Evolutionary conservation across 192 early-diverging fungal species (phyloP), one percentile per base, ranked within the genome.

Genomic region (Jimgerdemannia lactiflua): DNA sequence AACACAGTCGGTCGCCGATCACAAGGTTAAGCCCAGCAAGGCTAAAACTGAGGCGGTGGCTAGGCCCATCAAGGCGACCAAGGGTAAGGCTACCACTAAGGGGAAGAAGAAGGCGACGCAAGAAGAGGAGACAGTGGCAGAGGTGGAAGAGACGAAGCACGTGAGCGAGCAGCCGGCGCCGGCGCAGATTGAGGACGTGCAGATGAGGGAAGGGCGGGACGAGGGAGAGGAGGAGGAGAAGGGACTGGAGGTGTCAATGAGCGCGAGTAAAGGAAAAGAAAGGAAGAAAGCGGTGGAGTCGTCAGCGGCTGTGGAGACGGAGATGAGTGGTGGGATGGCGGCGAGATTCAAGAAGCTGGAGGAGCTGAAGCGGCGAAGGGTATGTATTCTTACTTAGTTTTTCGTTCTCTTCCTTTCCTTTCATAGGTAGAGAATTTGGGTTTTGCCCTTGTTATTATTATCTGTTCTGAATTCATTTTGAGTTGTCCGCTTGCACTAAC

Each of bases 321-420:
- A 4, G 19, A 41, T n/a, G 8, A 17, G n/a, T 4, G 67, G 67
- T n/a, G 40, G 20, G 40, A 74, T 86, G 74, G 75, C 75, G 43
- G 86, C 71, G 17, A 83, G 84, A 17, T 73, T 88, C 59, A 79
- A 80, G 70, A 87, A 87, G 39, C 54, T 87, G 11, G 76, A 87
- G 68, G 71, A 70, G 63, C 74, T 87, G 29, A 86, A 87, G 73
- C 73, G 78, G 74, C 82, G 82, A 75, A 71, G 82, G 80, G 86
- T 81, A 76, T 70, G 74, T 43, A 44, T n/a, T n/a, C n/a, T n/a
- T n/a, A 70, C 29, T 9, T 39, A 10, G 6, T 69, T 19, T 3
- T 42, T 70, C 54, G 10, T 40, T 70, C 39, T 18, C 65, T 3
- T 70, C 64, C n/a, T n/a, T n/a, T n/a, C n/a, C n/a, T n/a, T n/a